Conservation (phyloP, 2,329 filamentous ascomycete genomes). For the Calonectria crousiana region DNA sequence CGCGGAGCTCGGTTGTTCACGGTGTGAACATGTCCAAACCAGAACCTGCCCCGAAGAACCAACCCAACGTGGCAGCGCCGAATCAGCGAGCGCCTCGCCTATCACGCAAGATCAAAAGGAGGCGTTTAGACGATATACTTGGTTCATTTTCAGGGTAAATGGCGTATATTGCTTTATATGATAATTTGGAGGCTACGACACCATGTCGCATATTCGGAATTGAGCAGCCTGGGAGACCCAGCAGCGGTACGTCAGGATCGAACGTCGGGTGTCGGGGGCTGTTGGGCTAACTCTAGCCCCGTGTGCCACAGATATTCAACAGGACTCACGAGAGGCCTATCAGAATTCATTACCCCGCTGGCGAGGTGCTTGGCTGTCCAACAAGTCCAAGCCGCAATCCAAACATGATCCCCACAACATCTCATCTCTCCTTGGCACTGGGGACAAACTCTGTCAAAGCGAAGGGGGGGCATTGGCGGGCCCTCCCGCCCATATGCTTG, state of each 20-base stretch:
- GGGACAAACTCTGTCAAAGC: neutral
- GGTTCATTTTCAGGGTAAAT: constrained; percentile 42
- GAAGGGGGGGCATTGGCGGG: neutral
- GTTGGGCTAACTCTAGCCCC: neutral
- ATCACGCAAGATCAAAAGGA: constrained; percentile 49
- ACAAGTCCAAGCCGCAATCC: neutral
- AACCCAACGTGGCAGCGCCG: constrained; percentile 24
- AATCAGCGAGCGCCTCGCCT: constrained; percentile 32
- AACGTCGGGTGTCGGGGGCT: neutral
- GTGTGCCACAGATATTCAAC: neutral
- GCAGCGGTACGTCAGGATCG: neutral
- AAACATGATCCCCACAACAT: neutral
- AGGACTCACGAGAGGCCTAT: neutral
- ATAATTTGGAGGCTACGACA: neutral
- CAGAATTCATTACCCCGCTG: neutral
- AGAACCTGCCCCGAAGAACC: constrained; percentile 26
- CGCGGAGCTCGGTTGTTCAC: constrained; percentile 33
- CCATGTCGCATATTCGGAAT: neutral
- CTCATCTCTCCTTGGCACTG: neutral
- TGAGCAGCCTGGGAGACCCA: neutral
- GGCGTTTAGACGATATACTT: constrained; percentile 50
- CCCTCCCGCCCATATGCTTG: neutral
- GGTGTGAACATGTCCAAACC: constrained; percentile 7
- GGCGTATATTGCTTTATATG: neutral
- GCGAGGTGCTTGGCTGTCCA: neutral